Percentiles rank a stretch among this genome's conserved stretches.
These are phyloP conservation scores for Fusarium hostae DNA, from an alignment of 2,329 filamentous ascomycete genomes.

Conservation along the genomic window DNA sequence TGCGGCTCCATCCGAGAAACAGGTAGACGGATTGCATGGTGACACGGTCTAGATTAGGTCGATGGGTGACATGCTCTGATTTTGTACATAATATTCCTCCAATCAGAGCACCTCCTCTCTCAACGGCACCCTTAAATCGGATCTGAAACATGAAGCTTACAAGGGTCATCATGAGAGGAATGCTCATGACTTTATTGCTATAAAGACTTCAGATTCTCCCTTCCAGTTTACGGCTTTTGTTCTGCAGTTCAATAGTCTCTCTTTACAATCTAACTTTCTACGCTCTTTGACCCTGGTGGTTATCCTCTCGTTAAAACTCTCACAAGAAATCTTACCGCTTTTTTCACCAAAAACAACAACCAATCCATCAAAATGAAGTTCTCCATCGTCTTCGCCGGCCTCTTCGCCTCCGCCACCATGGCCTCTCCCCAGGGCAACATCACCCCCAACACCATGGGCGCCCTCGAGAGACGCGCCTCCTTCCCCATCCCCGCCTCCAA, in stretches of 20 bases:
- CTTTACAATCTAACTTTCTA: constrained; percentile 30
- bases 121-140: not conserved
- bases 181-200: not conserved
- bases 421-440: constrained; percentile 39
- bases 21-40: not conserved
- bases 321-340: constrained; percentile 2
- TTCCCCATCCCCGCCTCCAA: constrained; percentile 43
- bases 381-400: constrained; percentile 37
- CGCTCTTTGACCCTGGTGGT: constrained; percentile 41
- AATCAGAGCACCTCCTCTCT: not conserved
- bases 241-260: constrained; percentile 14
- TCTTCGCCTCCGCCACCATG: constrained; percentile 35
- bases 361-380: constrained; percentile 40
- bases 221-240: too few relatives aligned
- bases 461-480: constrained; percentile 39
- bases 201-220: constrained; percentile 2
- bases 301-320: constrained; percentile 32
- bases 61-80: not conserved
- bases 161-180: not conserved
- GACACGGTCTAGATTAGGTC: not conserved
- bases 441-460: constrained; percentile 43
- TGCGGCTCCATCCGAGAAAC: not conserved
- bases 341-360: not conserved
- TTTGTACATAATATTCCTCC: constrained; percentile 14
- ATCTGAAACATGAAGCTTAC: constrained; percentile 23